Percentiles rank a stretch among this genome's conserved stretches.
Conservation (phyloP, 2,329 filamentous ascomycete genomes). For the Fonsecaea monophora region DNA sequence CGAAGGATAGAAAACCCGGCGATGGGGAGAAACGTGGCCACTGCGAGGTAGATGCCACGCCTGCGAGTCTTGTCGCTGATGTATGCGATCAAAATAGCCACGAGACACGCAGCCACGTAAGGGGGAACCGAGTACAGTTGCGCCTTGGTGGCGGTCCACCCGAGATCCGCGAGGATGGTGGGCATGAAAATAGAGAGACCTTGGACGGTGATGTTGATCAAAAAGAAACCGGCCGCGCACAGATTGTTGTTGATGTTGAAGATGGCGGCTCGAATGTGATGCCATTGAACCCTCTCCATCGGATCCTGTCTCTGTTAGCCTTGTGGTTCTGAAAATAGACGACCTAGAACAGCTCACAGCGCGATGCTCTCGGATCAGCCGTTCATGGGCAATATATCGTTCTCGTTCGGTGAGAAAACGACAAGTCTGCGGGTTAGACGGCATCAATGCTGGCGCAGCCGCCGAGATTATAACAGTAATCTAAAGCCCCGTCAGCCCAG, state of each 20-base stretch:
- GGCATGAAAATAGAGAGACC: slow-evolving; percentile 48
- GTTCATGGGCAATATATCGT: slow-evolving; percentile 33
- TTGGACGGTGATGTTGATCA: slow-evolving; percentile 46
- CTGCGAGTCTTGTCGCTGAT: slow-evolving; percentile 78
- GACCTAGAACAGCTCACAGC: slow-evolving; percentile 20
- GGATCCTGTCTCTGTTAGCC: slow-evolving; percentile 31
- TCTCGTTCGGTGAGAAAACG: slow-evolving; percentile 45
- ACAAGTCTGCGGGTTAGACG: slow-evolving; percentile 53
- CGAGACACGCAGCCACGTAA: slow-evolving; percentile 71
- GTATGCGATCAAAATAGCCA: slow-evolving; percentile 74
- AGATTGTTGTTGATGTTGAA: slow-evolving; percentile 40
- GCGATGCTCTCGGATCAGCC: slow-evolving; percentile 31
- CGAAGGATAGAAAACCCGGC: slow-evolving; percentile 78
- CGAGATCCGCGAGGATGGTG: slow-evolving; percentile 51
- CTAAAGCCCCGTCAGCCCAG: slow-evolving; percentile 5
- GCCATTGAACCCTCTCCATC: slow-evolving; percentile 32
- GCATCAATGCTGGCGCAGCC: slow-evolving; percentile 52
- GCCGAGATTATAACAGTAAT: slow-evolving; percentile 52
- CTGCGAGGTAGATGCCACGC: slow-evolving; percentile 74
- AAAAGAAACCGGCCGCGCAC: slow-evolving; percentile 34
- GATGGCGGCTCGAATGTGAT: slow-evolving; percentile 36
- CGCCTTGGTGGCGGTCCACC: slow-evolving; percentile 59
- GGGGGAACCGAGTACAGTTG: slow-evolving; percentile 78
- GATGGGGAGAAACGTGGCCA: slow-evolving; percentile 72
- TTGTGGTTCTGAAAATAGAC: not conserved